Base-by-base conservation (phyloP, 192 early-diverging fungal species). In the Coemansia interrupta region DNA sequence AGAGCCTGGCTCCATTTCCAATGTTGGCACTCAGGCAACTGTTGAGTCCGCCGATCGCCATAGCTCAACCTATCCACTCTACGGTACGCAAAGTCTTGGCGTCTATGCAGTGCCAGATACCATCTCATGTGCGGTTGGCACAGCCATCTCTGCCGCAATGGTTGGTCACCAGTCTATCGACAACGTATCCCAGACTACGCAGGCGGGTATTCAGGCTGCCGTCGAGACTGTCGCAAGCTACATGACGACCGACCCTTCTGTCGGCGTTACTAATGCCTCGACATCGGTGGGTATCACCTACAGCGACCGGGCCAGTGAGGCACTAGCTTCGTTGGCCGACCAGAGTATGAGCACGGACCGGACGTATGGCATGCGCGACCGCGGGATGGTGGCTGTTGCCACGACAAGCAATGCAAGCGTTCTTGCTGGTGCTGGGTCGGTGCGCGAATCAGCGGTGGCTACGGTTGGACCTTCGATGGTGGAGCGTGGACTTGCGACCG, bases 401-500 rank as follows among this genome's bases (percentile, higher is more conserved):
- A 26, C 54, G 9, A 18, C 28, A 14, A 46, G 61, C 42, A 44
- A 46, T 22, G 18, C 24, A 9, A 53, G 69, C 17, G 42, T 65
- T 17, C 12, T 36, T 26, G 63, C 55, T 22, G 63, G 70, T 0
- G 20, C 70, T 10, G 59, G 47, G 15, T 20, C 49, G 4, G 24
- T 64, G 14, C 30, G 48, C 22, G 66, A 69, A 11, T 51, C 62
- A 0, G 63, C 55, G 15, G 48, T 65, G 15, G 56, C 58, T 13
- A 75, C 72, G 1, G 19, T 19, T 12, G 56, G 44, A 10, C 62
- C 58, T 7, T 43, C 39, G 13, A 56, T 69, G 19, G 48, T 68
- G 3, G 72, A 64, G 15, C 61, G 72, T 8, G 66, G 66, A 1
- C 39, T 42, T 1, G 66, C 58, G 15, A 67, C 72, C 1, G 32